Evolutionary conservation across 2,329 filamentous ascomycete genomes (phyloP), one percentile per base, ranked within the genome.

Genomic region (Scopulariopsis brevicaulis): DNA sequence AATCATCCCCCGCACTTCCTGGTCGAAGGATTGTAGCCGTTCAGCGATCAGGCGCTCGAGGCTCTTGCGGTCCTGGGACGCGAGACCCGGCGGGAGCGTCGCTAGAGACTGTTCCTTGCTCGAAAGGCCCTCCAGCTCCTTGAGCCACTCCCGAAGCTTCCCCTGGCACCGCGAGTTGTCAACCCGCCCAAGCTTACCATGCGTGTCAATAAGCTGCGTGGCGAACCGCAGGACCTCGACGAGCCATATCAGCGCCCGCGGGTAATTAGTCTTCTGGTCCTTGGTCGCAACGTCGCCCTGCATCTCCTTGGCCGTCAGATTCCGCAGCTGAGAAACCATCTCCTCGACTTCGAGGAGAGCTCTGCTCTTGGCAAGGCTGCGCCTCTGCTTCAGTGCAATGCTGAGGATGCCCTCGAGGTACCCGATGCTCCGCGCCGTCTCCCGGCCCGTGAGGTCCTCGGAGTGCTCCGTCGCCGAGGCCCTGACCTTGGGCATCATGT

Each of bases 331-430:
- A 24, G 51, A 53, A 20, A 53, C 51, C 24, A 32, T 53, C 24
- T 28, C 55, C 48, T 57, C 55, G 22, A 57, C 24, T 5, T 53
- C 55, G 32, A 32, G 28, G 22, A 57, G 46, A 28, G 24, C 22
- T 40, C 18, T 40, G 3, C 55, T 40, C 48, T 53, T 57, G 50
- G 74, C 71, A 37, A 86, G 71, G 6, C 73, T 70, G 53, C 69
- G 70, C 59, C 86, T 78, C 68, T 92, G 88, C 3, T 74, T 71
- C 14, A 89, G 66, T 1, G 82, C 69, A n/a, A 84, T 73, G 60
- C 86, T 79, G 34, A 97, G 74, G 60, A 96, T 78, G 28, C 92
- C 90, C 68, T 99, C 94, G n/a, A 96, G 75, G 62, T 89, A 89
- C 0, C 90, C 90, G 54, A 89, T 80, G 67, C 90, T 92, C 66